Evolutionary conservation across 1,284 basidiomycete genomes (phyloP).

Genomic region (Paramarasmius palmivorus): DNA sequence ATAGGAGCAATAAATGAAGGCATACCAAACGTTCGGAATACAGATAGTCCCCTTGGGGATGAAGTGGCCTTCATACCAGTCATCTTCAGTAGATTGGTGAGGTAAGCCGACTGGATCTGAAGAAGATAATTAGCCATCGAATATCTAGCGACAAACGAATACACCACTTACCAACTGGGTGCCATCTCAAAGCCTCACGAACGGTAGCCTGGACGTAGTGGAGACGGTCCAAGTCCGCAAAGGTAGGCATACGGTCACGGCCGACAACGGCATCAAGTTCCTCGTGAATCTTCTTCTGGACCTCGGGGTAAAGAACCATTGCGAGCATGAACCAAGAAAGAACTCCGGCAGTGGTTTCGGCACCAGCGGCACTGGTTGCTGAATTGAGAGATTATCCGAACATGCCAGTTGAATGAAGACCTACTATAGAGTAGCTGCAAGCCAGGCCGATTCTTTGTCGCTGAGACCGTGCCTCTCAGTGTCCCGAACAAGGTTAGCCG

Average conservation of each 20-base stretch:
- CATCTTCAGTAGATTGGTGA: conserved; percentile 19
- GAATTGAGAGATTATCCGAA: neutral
- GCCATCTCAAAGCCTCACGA: conserved; percentile 29
- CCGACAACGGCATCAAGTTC: conserved; percentile 37
- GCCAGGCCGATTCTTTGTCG: neutral
- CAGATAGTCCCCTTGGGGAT: conserved; percentile 26
- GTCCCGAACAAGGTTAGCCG: neutral
- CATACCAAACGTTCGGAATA: conserved; percentile 27
- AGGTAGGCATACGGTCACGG: conserved; percentile 29
- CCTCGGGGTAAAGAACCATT: conserved; percentile 30
- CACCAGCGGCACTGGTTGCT: neutral
- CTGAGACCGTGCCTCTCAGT: neutral
- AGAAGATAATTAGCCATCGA: neutral
- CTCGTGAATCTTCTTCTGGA: conserved; percentile 31
- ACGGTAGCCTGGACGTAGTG: conserved; percentile 37
- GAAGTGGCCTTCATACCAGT: conserved; percentile 16
- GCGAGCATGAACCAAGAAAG: conserved; percentile 17
- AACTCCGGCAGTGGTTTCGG: conserved; percentile 26
- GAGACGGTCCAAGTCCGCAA: conserved; percentile 28
- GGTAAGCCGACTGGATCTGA: neutral
- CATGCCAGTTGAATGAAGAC: neutral
- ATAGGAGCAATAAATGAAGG: neutral
- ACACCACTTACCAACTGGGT: conserved; percentile 13
- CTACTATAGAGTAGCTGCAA: conserved; percentile 5
- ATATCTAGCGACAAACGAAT: conserved; percentile 9